phyloP scores from a whole-genome alignment of 2,329 filamentous ascomycete species.

The Pseudogymnoascus sp. region DNA sequence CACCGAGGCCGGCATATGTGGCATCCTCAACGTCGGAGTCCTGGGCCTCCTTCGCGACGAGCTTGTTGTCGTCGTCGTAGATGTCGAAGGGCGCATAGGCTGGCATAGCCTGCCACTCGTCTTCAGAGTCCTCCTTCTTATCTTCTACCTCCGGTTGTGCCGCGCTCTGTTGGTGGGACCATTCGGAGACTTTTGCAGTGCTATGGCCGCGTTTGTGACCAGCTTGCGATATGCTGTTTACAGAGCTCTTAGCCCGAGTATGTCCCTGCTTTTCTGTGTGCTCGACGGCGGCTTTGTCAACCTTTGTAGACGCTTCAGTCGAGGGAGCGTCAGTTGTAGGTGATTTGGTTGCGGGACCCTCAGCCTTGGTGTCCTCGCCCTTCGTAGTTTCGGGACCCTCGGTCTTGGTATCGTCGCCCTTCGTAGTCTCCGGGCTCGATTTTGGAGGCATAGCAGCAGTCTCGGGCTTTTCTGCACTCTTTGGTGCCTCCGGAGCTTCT shows the following conservation, averaged over 20 bases:
- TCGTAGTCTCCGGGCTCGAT: neutral
- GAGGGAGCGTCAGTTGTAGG: neutral
- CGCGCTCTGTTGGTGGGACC: slow-evolving; percentile 73
- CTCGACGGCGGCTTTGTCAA: neutral
- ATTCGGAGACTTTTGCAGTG: slow-evolving; percentile 54
- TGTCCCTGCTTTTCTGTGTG: slow-evolving; percentile 12
- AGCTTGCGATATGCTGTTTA: neutral
- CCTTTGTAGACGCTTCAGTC: neutral
- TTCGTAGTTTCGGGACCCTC: neutral
- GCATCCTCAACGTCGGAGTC: slow-evolving; percentile 60
- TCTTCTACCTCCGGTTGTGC: slow-evolving; percentile 46
- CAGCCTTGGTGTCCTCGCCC: neutral
- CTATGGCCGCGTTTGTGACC: slow-evolving; percentile 8
- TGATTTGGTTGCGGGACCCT: neutral
- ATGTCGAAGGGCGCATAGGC: slow-evolving; percentile 87
- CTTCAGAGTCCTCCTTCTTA: slow-evolving; percentile 52
- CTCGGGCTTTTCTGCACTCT: neutral
- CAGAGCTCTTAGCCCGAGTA: slow-evolving; percentile 9
- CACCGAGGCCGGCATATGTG: slow-evolving; percentile 70
- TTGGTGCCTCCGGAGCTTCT: slow-evolving; percentile 10
- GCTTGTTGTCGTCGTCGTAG: slow-evolving; percentile 85
- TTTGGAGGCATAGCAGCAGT: neutral
- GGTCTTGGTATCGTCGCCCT: neutral
- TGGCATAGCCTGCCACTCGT: slow-evolving; percentile 87
- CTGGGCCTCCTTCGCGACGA: slow-evolving; percentile 72